Percentiles rank a stretch among this genome's conserved stretches.
Evolutionary conservation across 805 yeast species (phyloP).

Genomic region (Candida insectalens): DNA sequence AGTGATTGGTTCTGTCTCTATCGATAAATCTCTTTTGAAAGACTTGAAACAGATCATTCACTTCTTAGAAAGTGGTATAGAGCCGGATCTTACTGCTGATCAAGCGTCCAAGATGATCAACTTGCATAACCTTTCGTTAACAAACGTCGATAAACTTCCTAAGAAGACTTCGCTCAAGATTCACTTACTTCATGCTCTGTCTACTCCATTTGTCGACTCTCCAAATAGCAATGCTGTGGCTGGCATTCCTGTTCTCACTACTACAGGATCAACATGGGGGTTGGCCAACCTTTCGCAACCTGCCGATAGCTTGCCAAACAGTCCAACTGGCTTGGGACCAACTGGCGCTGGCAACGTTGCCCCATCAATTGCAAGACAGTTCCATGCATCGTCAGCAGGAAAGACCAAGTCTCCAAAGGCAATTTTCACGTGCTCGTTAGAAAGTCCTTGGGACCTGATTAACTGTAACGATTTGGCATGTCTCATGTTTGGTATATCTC

Average conservation of each 20-base stretch:
- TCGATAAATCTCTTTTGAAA: slow-evolving; percentile 20
- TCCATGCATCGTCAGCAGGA: slow-evolving; percentile 57
- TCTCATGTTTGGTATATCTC: slow-evolving; percentile 73
- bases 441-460: slow-evolving; percentile 68
- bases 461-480: slow-evolving; percentile 90
- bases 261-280: slow-evolving; percentile 14
- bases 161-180: slow-evolving; percentile 34
- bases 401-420: slow-evolving; percentile 73
- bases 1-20: neutral
- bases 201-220: slow-evolving; percentile 52
- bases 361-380: slow-evolving; percentile 15
- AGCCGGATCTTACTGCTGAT: slow-evolving; percentile 14
- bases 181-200: slow-evolving; percentile 49
- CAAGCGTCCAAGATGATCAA: slow-evolving; percentile 32
- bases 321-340: too few species aligned
- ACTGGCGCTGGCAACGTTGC: too few species aligned
- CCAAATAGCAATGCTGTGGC: slow-evolving; percentile 10
- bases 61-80: slow-evolving; percentile 31
- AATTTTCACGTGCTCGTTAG: slow-evolving; percentile 66
- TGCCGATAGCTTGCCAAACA: neutral
- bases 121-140: slow-evolving; percentile 46
- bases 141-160: slow-evolving; percentile 23
- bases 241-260: slow-evolving; percentile 15
- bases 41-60: slow-evolving; percentile 41
- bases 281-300: neutral